Evolutionary conservation across 179 eudicot species (phyloP).

Genomic region (Amaranthus tricolor): DNA sequence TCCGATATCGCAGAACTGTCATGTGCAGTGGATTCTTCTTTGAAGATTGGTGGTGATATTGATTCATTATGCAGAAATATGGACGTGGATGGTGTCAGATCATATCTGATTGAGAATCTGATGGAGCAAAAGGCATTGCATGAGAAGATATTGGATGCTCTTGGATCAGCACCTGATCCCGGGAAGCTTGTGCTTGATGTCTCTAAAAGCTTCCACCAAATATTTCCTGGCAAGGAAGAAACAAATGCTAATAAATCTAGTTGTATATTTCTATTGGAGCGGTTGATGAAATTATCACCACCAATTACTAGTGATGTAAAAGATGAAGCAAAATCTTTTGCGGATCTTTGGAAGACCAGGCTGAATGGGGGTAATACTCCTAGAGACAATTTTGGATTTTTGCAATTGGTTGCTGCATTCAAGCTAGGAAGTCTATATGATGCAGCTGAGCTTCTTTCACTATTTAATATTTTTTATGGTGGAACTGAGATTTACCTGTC

Average conservation of each 20-base stretch:
- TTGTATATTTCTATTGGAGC: slow-evolving; percentile 16
- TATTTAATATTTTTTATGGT: neutral
- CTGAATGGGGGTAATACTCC: neutral
- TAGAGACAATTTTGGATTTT: slow-evolving; percentile 1
- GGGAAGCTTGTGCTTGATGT: slow-evolving; percentile 25
- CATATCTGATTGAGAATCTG: slow-evolving; percentile 14
- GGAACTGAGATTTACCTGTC: neutral
- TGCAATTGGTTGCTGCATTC: slow-evolving; percentile 19
- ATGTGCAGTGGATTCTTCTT: neutral
- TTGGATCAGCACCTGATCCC: slow-evolving; percentile 20
- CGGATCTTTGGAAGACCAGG: slow-evolving; percentile 17
- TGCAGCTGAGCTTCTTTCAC: slow-evolving; percentile 12
- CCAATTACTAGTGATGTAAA: slow-evolving; percentile 13
- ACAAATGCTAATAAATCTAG: neutral
- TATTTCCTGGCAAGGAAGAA: neutral
- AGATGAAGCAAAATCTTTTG: slow-evolving; percentile 19
- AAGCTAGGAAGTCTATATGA: neutral
- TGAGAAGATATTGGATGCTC: slow-evolving; percentile 20
- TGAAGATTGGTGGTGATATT: neutral
- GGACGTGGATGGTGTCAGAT: slow-evolving; percentile 20
- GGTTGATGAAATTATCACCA: slow-evolving; percentile 20
- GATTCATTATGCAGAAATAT: slow-evolving; percentile 22
- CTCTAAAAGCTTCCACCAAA: slow-evolving; percentile 9
- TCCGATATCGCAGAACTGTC: neutral
- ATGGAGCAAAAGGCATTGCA: slow-evolving; percentile 4